Base-by-base conservation (phyloP, 495 filamentous ascomycete species). In the Podospora bellae-mahoneyi region DNA sequence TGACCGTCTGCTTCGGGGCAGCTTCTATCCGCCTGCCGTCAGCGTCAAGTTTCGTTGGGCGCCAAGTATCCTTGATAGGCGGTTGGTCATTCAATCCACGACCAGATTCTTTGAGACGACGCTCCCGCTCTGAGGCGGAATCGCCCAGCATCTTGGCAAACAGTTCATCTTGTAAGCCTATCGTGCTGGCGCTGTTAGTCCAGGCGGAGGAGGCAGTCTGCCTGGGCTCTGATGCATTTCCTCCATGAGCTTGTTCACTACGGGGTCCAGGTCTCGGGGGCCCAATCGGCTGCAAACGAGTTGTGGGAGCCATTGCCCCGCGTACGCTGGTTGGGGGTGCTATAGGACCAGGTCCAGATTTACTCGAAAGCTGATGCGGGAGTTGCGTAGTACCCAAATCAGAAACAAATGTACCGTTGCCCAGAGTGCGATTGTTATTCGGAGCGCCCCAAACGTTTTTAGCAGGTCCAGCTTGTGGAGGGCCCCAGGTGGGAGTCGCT, bases 361-460 rank as follows among this genome's bases (percentile, higher is more conserved):
- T 78, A 19, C 64, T 66, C 16, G 75, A 68, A 16, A 76, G 74
- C 70, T 68, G 69, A 74, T 28, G 18, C 32, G 34, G 81, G 48
- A 72, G 72, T 78, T 78, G 69, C 68, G 79, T 62, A 74, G 82
- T 76, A 10, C 84, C 81, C 20, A 92, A 78, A 64, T 86, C 83
- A 60, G 86, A 84, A 60, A 88, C 87, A 72, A 93, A 93, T 3
- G 90, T 90, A n/a, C 91, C 91, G 71, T 93, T 93, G 2, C 91
- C 91, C 26, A 93, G 82, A 23, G 85, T 86, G 66, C 87, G 86
- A 71, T 91, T 86, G 72, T 85, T 89, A 60, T 83, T 87, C 7
- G 90, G 83, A n/a, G 89, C 87, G 44, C 90, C 91, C 91, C 91
- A 93, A 5, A 90, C 86, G 72, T 90, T 92, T 62, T 85, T 82